Evolutionary conservation across 495 filamentous ascomycete species (phyloP).

Genomic region (Aspergillus campestris): DNA sequence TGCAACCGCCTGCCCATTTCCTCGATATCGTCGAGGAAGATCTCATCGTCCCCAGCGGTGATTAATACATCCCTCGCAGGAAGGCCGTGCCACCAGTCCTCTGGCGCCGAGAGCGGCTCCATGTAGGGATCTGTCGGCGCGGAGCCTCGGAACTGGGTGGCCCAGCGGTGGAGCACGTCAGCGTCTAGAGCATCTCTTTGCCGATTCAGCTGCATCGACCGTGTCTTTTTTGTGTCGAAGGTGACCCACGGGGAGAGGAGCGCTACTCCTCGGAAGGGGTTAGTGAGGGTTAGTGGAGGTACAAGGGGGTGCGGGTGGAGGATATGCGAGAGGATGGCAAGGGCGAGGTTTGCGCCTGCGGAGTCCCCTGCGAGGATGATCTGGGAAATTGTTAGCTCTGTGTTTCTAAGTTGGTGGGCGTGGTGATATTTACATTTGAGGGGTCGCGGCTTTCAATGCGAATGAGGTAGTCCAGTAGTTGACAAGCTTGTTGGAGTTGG

Average conservation of each 20-base stretch:
- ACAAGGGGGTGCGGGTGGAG: constrained; percentile 41
- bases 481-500: constrained; percentile 2
- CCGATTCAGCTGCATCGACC: constrained; percentile 4
- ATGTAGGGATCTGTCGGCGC: constrained; percentile 6
- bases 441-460: not conserved
- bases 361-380: constrained; percentile 46
- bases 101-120: constrained; percentile 5
- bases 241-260: constrained; percentile 9
- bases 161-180: constrained; percentile 1
- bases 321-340: constrained; percentile 42
- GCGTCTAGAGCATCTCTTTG: constrained; percentile 4
- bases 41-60: constrained; percentile 8
- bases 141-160: constrained; percentile 1
- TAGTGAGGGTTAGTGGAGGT: constrained; percentile 4
- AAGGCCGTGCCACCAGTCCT: constrained; percentile 7
- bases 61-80: constrained; percentile 2
- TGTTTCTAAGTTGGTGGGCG: too few relatives aligned
- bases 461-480: not conserved
- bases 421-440: not conserved
- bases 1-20: not conserved
- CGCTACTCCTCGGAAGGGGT: not conserved
- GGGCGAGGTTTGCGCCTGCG: constrained; percentile 42
- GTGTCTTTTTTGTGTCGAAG: constrained; percentile 1
- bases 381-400: not conserved
- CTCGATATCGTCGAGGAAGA: constrained; percentile 5